These are phyloP conservation scores for Phytophthora sp. DNA, from an alignment of 352 stramenopile genomes.

Conservation along the genomic window DNA sequence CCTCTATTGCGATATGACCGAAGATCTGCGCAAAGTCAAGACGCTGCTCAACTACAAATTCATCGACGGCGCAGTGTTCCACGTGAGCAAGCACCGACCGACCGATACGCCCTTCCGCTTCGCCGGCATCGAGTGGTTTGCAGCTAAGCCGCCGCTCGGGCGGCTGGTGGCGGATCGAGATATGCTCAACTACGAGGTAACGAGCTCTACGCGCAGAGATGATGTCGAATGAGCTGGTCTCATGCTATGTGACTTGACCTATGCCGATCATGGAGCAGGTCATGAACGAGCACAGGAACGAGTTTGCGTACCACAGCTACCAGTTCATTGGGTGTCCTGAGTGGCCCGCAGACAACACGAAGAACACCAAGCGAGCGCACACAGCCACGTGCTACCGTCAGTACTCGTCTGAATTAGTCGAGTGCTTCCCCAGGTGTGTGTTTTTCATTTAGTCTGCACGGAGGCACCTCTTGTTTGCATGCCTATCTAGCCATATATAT, in stretches of 20 bases:
- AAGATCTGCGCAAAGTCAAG: slow-evolving; percentile 32
- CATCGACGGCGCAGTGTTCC: slow-evolving; percentile 31
- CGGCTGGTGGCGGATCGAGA: slow-evolving; percentile 37
- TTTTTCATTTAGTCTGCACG: too few relatives aligned
- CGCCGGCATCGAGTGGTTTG: slow-evolving; percentile 44
- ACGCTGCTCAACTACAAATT: slow-evolving; percentile 32
- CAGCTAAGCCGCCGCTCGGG: slow-evolving; percentile 24
- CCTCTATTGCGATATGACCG: slow-evolving; percentile 38
- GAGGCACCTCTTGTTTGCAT: too few relatives aligned
- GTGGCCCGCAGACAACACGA: slow-evolving; percentile 38
- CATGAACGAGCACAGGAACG: too few relatives aligned
- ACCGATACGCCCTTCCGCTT: slow-evolving; percentile 39
- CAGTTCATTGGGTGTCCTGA: slow-evolving; percentile 41
- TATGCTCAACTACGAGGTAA: slow-evolving; percentile 42
- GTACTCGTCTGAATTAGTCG: too few relatives aligned
- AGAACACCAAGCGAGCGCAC: slow-evolving; percentile 31
- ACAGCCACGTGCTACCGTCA: slow-evolving; percentile 35
- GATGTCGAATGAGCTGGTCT: too few relatives aligned
- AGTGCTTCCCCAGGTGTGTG: too few relatives aligned
- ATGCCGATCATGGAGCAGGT: slow-evolving; percentile 31
- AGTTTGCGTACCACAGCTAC: slow-evolving; percentile 46
- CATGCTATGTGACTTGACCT: slow-evolving; percentile 40
- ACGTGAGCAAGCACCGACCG: slow-evolving; percentile 28
- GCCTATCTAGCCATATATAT: too few relatives aligned
- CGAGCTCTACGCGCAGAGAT: too few relatives aligned